Conservation (phyloP, 352 stramenopile species). For the Pythium folliculosum region DNA sequence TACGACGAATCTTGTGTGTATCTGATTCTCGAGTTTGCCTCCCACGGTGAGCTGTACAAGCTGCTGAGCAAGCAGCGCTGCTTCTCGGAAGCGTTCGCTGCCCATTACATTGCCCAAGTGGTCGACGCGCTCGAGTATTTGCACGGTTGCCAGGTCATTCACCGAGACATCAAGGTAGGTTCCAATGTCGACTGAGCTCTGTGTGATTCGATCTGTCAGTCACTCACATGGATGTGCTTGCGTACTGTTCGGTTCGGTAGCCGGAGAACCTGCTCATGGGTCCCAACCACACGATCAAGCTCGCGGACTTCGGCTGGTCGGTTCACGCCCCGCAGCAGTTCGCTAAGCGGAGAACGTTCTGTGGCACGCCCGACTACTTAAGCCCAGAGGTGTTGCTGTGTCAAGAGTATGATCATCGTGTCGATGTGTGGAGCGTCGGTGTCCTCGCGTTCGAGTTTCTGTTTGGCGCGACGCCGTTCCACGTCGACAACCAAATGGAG, state of each 20-base stretch:
- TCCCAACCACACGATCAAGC: slow-evolving; percentile 75
- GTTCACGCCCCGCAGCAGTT: slow-evolving; percentile 71
- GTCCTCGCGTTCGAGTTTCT: slow-evolving; percentile 85
- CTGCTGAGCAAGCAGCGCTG: slow-evolving; percentile 54
- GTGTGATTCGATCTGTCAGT: neutral
- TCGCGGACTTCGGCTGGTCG: slow-evolving; percentile 89
- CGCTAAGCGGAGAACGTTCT: slow-evolving; percentile 70
- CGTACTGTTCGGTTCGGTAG: slow-evolving; percentile 33
- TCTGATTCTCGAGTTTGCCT: slow-evolving; percentile 82
- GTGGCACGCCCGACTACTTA: slow-evolving; percentile 85
- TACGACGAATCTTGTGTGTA: slow-evolving; percentile 84
- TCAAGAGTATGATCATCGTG: slow-evolving; percentile 62
- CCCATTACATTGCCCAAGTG: slow-evolving; percentile 78
- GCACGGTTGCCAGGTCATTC: slow-evolving; percentile 80
- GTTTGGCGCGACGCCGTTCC: slow-evolving; percentile 77
- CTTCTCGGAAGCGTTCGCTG: slow-evolving; percentile 56
- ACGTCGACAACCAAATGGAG: slow-evolving; percentile 76
- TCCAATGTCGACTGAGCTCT: neutral
- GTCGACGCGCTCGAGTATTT: slow-evolving; percentile 76
- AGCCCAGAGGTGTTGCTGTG: slow-evolving; percentile 81
- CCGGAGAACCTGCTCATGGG: slow-evolving; percentile 85
- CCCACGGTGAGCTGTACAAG: slow-evolving; percentile 84
- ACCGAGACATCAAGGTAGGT: slow-evolving; percentile 86
- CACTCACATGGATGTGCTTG: neutral
- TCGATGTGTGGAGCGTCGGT: slow-evolving; percentile 83